Evolutionary conservation across 306 rosid species (phyloP).

Genomic region (Ammopiptanthus mongolicus): DNA sequence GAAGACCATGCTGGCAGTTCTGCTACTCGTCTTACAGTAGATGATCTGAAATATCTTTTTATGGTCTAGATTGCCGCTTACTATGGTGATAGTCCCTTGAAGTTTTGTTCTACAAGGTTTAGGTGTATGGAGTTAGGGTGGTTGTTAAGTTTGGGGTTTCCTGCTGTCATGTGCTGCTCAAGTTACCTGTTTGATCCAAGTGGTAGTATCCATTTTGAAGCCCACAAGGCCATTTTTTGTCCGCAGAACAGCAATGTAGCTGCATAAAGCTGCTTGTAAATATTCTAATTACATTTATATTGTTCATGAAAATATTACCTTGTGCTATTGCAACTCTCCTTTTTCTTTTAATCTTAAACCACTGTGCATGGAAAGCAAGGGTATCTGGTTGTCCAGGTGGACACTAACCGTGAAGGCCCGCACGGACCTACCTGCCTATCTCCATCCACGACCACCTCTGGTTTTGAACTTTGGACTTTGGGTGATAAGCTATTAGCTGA

Average conservation of each 20-base stretch:
- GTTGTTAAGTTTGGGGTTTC: background rate
- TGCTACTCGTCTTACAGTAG: conserved; percentile 76
- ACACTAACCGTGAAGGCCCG: background rate
- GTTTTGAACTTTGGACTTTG: no score
- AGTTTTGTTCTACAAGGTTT: conserved; percentile 6
- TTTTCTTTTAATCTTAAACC: background rate
- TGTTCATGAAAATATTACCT: conserved; percentile 11
- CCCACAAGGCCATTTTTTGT: conserved; percentile 39
- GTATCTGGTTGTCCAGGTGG: no score
- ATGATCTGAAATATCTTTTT: conserved; percentile 91
- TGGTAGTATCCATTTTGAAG: conserved; percentile 18
- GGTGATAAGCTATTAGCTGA: no score
- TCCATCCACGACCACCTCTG: no score
- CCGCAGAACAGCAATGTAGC: conserved; percentile 31
- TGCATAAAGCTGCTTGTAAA: conserved; percentile 42
- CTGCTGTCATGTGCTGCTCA: conserved; percentile 19
- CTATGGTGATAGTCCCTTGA: conserved; percentile 3
- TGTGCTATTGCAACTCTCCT: conserved; percentile 5
- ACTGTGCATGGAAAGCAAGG: background rate
- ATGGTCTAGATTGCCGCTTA: conserved; percentile 50
- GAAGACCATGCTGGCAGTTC: conserved; percentile 82
- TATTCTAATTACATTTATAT: conserved; percentile 32
- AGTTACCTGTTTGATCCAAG: conserved; percentile 16
- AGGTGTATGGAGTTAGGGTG: background rate
- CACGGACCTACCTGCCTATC: background rate